Conservation (phyloP, 768 basidiomycete genomes). For the Pleurotus ostreatus region DNA sequence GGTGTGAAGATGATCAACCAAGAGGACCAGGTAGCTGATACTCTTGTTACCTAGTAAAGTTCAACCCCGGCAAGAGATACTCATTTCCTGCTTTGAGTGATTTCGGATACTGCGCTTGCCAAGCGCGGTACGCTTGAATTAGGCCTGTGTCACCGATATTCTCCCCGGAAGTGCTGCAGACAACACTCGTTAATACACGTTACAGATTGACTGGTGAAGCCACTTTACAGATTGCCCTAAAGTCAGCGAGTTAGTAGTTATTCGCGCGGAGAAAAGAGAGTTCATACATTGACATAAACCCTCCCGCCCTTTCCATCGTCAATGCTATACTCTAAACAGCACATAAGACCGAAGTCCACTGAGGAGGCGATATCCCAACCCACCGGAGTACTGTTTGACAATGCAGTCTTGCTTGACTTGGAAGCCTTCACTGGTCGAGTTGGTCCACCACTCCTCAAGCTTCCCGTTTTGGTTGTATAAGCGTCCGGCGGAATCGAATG, state of each 20-base stretch:
- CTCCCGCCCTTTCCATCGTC: slow-evolving; percentile 82
- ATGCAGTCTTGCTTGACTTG: slow-evolving; percentile 82
- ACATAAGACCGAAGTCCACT: slow-evolving; percentile 8
- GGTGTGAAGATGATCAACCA: slow-evolving; percentile 1
- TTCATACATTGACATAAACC: slow-evolving; percentile 76
- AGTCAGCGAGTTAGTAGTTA: not conserved
- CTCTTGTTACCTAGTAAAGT: slow-evolving; percentile 56
- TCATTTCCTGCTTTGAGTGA: slow-evolving; percentile 58
- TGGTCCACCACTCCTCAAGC: slow-evolving; percentile 91
- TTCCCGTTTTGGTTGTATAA: slow-evolving; percentile 90
- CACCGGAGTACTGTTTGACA: slow-evolving; percentile 88
- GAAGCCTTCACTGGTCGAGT: slow-evolving; percentile 81
- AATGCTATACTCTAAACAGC: slow-evolving; percentile 68
- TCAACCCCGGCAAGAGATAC: slow-evolving; percentile 77
- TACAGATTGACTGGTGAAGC: not conserved
- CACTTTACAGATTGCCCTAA: slow-evolving; percentile 70
- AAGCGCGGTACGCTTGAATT: slow-evolving; percentile 86
- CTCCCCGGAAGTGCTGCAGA: slow-evolving; percentile 77
- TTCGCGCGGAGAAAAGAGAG: not conserved
- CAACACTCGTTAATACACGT: slow-evolving; percentile 11
- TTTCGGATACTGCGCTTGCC: slow-evolving; percentile 73
- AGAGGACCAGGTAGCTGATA: not conserved
- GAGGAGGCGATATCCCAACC: too few species aligned
- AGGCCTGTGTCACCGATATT: slow-evolving; percentile 87
- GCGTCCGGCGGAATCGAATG: slow-evolving; percentile 86